Evolutionary conservation across 352 stramenopile species (phyloP).

Genomic region (Globisporangium polare): DNA sequence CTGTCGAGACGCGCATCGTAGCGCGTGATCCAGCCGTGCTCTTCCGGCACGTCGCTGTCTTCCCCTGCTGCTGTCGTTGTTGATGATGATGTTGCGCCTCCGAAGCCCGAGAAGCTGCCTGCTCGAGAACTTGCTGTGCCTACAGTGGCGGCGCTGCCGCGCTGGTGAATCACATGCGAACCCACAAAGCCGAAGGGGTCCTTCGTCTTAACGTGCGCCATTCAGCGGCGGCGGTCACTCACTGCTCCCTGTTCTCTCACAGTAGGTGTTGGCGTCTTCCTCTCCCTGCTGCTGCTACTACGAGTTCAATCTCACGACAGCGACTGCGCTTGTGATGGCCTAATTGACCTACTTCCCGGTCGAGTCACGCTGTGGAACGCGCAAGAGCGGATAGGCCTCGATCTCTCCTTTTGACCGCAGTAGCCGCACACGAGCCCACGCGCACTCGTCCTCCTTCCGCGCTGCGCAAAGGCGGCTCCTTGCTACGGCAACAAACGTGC

Average conservation of each 20-base stretch:
- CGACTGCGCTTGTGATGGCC: neutral
- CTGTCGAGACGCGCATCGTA: conserved; percentile 57
- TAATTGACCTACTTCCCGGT: neutral
- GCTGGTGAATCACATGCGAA: conserved; percentile 40
- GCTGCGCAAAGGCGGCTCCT: neutral
- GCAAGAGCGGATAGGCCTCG: neutral
- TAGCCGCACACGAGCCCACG: neutral
- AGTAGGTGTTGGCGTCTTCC: neutral
- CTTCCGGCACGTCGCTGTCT: conserved; percentile 13
- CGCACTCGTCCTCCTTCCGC: neutral
- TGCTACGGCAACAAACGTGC: neutral
- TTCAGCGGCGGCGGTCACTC: neutral
- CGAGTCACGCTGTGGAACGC: neutral
- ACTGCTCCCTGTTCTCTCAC: neutral
- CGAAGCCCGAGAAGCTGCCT: neutral
- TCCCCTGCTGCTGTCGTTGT: neutral
- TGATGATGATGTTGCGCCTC: conserved; percentile 2
- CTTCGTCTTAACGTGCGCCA: conserved; percentile 34
- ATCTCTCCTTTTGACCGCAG: conserved; percentile 1
- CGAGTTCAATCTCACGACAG: neutral
- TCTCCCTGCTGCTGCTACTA: neutral
- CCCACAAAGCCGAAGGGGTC: conserved; percentile 69
- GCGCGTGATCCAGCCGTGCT: conserved; percentile 68
- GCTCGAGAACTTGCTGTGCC: neutral
- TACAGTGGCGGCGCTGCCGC: neutral